Conservation (phyloP, 176 grass and related monocot genomes). For the Eremochloa ophiuroides region DNA sequence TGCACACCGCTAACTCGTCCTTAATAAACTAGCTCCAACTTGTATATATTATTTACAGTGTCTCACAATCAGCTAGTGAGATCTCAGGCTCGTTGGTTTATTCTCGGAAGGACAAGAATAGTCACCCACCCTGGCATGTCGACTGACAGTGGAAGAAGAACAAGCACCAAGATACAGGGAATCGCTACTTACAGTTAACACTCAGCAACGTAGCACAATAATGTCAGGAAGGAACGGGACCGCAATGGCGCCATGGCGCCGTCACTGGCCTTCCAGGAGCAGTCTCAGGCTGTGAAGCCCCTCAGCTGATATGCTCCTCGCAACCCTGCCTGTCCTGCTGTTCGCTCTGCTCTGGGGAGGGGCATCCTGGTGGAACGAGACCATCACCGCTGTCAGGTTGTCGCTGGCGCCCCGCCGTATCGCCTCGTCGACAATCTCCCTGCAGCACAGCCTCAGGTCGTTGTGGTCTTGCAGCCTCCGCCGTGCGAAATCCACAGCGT, state of each 20-base stretch:
- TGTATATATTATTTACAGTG: conserved; percentile 44
- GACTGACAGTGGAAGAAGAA: conserved; percentile 24
- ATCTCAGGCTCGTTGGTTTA: conserved; percentile 39
- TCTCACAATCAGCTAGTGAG: conserved; percentile 40
- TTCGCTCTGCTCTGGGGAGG: conserved; percentile 33
- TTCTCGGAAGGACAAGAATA: conserved; percentile 24
- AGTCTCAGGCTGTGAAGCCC: conserved; percentile 58
- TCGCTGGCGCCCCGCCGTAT: conserved; percentile 45
- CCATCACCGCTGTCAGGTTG: conserved; percentile 75
- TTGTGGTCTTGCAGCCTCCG: conserved; percentile 76
- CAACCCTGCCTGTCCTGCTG: conserved; percentile 21
- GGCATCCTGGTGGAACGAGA: conserved; percentile 71
- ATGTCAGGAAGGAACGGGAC: background rate
- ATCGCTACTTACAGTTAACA: conserved; percentile 49
- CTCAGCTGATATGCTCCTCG: conserved; percentile 64
- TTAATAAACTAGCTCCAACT: conserved; percentile 27
- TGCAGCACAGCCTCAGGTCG: conserved; percentile 63
- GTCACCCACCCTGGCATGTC: conserved; percentile 30
- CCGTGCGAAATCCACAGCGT: conserved; percentile 68
- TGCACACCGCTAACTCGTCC: conserved; percentile 33
- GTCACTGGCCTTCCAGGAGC: conserved; percentile 62
- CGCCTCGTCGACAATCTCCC: conserved; percentile 69
- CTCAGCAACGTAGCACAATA: conserved; percentile 29
- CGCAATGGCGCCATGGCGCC: background rate
- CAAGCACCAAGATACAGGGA: conserved; percentile 35